phyloP scores from a whole-genome alignment of 2,329 filamentous ascomycete species.

The Lachnellula occidentalis region DNA sequence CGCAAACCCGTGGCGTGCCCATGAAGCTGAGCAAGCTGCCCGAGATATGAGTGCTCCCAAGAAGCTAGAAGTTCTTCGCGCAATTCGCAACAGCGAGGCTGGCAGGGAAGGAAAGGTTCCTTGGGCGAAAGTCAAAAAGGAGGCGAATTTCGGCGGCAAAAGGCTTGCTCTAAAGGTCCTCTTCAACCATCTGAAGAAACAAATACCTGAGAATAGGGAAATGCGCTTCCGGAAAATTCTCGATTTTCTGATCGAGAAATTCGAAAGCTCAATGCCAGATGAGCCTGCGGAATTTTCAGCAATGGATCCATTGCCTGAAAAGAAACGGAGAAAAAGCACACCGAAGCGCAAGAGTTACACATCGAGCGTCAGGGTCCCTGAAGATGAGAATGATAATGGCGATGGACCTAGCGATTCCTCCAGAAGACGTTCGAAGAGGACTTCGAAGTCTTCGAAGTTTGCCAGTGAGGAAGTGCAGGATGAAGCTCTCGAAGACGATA shows the following conservation, averaged over 20 bases:
- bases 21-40: constrained; percentile 40
- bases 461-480: background rate
- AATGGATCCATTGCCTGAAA: background rate
- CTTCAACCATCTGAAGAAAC: constrained; percentile 24
- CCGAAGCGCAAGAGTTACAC: background rate
- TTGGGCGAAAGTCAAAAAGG: constrained; percentile 43
- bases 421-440: background rate
- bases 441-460: background rate
- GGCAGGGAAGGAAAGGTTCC: constrained; percentile 42
- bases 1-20: constrained; percentile 37
- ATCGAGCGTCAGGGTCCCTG: background rate
- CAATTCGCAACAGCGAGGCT: constrained; percentile 39
- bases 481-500: background rate
- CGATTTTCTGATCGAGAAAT: constrained; percentile 21
- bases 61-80: constrained; percentile 39
- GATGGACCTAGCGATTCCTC: constrained; percentile 1
- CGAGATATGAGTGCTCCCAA: constrained; percentile 39
- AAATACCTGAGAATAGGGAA: constrained; percentile 22
- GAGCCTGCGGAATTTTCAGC: constrained; percentile 15
- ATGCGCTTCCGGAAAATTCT: constrained; percentile 28
- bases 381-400: background rate
- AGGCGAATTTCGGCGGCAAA: constrained; percentile 35
- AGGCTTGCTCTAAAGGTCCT: constrained; percentile 25
- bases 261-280: constrained; percentile 19
- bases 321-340: background rate